Evolutionary conservation across 306 rosid genomes (phyloP).

Genomic region (Delonix regia): DNA sequence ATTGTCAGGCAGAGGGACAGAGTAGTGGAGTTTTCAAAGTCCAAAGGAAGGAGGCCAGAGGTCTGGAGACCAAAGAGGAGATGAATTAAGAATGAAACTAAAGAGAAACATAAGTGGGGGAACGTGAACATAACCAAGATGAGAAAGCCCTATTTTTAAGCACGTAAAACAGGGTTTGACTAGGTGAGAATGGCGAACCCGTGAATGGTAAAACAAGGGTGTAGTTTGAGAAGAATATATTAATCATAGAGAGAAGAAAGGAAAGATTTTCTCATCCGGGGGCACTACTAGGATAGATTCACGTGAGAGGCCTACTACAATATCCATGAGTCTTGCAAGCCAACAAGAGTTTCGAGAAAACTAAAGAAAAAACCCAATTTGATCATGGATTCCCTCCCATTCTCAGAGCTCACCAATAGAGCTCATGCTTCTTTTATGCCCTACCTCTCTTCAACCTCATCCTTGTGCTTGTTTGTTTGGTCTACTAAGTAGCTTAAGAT

Average conservation of each 20-base stretch:
- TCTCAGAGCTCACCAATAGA: conserved; percentile 30
- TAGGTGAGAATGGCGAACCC: too few relatives aligned
- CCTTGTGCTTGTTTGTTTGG: not conserved
- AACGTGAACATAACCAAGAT: too few relatives aligned
- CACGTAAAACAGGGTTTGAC: too few relatives aligned
- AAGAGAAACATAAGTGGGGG: too few relatives aligned
- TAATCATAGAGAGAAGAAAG: not conserved
- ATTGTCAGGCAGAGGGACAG: too few relatives aligned
- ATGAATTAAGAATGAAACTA: too few relatives aligned
- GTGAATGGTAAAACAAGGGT: too few relatives aligned
- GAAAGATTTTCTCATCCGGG: not conserved
- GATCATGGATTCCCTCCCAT: conserved; percentile 33
- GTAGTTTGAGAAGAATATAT: not conserved
- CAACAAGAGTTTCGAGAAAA: conserved; percentile 43
- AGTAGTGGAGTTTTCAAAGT: too few relatives aligned
- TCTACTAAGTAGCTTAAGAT: conserved; percentile 4
- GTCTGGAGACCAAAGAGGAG: too few relatives aligned
- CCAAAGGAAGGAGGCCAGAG: too few relatives aligned
- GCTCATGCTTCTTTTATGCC: conserved; percentile 17
- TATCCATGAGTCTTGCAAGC: conserved; percentile 45
- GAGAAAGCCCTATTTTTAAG: too few relatives aligned
- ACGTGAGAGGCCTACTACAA: conserved; percentile 43
- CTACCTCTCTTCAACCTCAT: not conserved
- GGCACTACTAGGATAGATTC: conserved; percentile 28
- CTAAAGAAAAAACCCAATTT: conserved; percentile 23